phyloP scores from a whole-genome alignment of 345 rosid species.

The Salix koriyanagi region DNA sequence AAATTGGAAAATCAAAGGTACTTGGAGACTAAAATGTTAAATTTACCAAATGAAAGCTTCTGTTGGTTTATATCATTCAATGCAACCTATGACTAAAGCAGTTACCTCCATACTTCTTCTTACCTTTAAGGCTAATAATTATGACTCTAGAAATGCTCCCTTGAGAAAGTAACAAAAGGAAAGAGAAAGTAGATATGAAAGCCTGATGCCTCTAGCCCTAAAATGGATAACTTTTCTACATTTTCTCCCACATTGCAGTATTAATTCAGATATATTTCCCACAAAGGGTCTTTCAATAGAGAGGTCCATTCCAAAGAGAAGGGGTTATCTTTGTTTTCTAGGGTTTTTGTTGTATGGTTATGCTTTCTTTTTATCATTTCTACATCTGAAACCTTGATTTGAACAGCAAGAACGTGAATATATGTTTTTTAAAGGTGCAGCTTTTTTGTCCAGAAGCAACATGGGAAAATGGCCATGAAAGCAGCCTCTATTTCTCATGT shows the following conservation, averaged over 20 bases:
- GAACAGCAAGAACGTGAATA: background rate
- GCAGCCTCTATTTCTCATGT: constrained; percentile 18
- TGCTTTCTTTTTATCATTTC: background rate
- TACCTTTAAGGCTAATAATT: background rate
- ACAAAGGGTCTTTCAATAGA: background rate
- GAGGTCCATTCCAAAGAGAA: too few species aligned
- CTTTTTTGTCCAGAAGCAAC: constrained; percentile 6
- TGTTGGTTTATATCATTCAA: background rate
- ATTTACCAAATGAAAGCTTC: background rate
- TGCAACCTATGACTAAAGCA: background rate
- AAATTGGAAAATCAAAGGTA: background rate
- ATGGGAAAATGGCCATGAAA: constrained; percentile 23
- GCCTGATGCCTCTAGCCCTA: background rate
- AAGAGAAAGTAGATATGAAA: background rate
- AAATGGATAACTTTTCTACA: background rate
- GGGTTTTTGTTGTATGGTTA: background rate
- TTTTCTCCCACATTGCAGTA: background rate
- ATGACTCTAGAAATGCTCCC: background rate
- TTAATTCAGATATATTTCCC: background rate
- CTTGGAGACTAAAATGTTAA: background rate
- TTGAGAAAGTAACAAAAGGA: background rate
- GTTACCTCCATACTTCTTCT: background rate
- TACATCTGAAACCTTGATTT: constrained; percentile 1
- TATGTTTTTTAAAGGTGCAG: background rate
- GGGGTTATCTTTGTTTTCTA: background rate